phyloP scores from a whole-genome alignment of 129 eudicot genomes.

The Silybum marianum region DNA sequence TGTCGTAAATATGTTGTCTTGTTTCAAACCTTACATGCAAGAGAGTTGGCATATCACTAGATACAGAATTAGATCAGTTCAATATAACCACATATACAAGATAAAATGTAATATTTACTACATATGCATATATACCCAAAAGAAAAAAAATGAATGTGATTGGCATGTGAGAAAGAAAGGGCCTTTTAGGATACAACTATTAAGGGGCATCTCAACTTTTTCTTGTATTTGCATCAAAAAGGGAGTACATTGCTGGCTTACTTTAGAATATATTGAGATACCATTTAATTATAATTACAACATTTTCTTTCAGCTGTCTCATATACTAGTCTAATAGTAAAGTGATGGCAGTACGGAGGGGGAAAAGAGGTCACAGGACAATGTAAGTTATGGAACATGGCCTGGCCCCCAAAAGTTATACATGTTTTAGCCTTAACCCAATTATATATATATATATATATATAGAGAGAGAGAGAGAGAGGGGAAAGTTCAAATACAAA shows the following conservation, averaged over 20 bases:
- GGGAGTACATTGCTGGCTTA: slow-evolving; percentile 11
- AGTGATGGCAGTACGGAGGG: slow-evolving; percentile 4
- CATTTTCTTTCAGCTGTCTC: slow-evolving; percentile 20
- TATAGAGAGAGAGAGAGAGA: too few species aligned
- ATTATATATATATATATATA: too few species aligned
- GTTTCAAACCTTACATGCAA: background rate
- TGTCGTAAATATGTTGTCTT: background rate
- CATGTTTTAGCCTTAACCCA: background rate
- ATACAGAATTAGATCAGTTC: background rate
- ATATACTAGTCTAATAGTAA: background rate
- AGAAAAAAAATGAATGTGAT: slow-evolving; percentile 3
- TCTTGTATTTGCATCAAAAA: slow-evolving; percentile 26
- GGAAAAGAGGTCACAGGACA: background rate
- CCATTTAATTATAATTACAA: slow-evolving; percentile 26
- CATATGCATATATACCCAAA: background rate
- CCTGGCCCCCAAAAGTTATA: background rate
- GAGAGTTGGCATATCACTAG: background rate
- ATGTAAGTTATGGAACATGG: background rate
- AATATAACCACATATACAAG: background rate
- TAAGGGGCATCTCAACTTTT: background rate
- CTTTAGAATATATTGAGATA: slow-evolving; percentile 23
- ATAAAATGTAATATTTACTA: background rate
- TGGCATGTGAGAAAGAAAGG: background rate
- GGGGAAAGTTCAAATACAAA: too few species aligned
- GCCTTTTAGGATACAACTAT: slow-evolving; percentile 5